Conservation (phyloP, 202 grass and related monocot genomes). For the Musa balbisiana region DNA sequence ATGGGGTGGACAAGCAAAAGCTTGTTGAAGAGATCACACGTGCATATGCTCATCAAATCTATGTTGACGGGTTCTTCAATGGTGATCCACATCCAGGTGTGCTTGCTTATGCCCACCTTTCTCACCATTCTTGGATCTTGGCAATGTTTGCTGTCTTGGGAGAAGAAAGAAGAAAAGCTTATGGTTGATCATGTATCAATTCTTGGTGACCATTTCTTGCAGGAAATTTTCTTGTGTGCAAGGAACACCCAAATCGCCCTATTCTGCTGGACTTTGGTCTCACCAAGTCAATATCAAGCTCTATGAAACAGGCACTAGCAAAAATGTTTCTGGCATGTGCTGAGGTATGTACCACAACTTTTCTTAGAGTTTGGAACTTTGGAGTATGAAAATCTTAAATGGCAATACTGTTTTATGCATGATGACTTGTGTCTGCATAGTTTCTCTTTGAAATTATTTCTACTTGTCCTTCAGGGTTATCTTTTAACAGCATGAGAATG, state of each 20-base stretch:
- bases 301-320: constrained; percentile 84
- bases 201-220: constrained; percentile 17
- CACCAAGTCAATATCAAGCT: constrained; percentile 72
- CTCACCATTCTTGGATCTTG: neutral
- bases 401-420: too few relatives aligned
- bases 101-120: neutral
- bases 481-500: neutral
- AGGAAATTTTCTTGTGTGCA: constrained; percentile 98
- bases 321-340: constrained; percentile 98
- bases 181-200: neutral
- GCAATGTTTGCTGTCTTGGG: neutral
- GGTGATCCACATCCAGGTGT: constrained; percentile 99
- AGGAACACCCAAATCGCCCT: constrained; percentile 73
- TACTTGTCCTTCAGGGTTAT: too few relatives aligned
- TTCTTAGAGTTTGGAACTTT: too few relatives aligned
- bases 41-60: constrained; percentile 98
- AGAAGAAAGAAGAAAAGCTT: neutral
- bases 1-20: constrained; percentile 88
- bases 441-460: too few relatives aligned
- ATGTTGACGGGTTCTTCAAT: constrained; percentile 93
- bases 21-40: constrained; percentile 93
- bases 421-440: too few relatives aligned
- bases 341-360: constrained; percentile 46
- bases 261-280: constrained; percentile 98
- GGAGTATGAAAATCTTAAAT: too few relatives aligned